These are phyloP conservation scores for Dipodascus geniculatus DNA, from an alignment of 805 yeast genomes.

Conservation along the genomic window DNA sequence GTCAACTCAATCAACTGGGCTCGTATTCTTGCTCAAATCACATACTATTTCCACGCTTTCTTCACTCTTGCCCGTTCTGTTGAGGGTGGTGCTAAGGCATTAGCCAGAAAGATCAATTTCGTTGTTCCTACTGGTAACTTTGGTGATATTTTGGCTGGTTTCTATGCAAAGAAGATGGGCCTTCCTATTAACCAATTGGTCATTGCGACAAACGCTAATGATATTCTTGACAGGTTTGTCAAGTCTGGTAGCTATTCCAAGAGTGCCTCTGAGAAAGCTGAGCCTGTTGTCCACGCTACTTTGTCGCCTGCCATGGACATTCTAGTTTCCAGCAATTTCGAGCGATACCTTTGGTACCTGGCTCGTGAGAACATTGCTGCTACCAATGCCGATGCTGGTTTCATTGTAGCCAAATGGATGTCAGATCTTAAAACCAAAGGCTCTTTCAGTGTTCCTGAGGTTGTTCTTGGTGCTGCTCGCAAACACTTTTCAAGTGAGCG, in stretches of 20 bases:
- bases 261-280: constrained; percentile 29
- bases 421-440: constrained; percentile 62
- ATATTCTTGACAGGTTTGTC: constrained; percentile 86
- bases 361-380: constrained; percentile 57
- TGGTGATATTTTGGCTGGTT: constrained; percentile 97
- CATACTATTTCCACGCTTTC: constrained; percentile 89
- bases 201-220: constrained; percentile 93
- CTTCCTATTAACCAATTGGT: constrained; percentile 77
- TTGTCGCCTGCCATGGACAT: constrained; percentile 98
- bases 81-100: constrained; percentile 9
- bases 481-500: constrained; percentile 65
- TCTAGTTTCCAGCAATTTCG: constrained; percentile 88
- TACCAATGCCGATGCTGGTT: constrained; percentile 62
- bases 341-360: constrained; percentile 90
- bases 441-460: constrained; percentile 55
- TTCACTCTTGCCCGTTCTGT: constrained; percentile 43
- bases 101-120: constrained; percentile 48
- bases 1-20: constrained; percentile 99
- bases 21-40: constrained; percentile 92
- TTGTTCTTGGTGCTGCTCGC: constrained; percentile 55
- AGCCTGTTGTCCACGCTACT: constrained; percentile 69
- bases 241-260: constrained; percentile 79
- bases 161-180: constrained; percentile 91
- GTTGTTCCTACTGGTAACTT: constrained; percentile 98
- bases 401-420: constrained; percentile 66